Conservation (phyloP, 352 stramenopile species). For the Globisporangium apiculatum region DNA sequence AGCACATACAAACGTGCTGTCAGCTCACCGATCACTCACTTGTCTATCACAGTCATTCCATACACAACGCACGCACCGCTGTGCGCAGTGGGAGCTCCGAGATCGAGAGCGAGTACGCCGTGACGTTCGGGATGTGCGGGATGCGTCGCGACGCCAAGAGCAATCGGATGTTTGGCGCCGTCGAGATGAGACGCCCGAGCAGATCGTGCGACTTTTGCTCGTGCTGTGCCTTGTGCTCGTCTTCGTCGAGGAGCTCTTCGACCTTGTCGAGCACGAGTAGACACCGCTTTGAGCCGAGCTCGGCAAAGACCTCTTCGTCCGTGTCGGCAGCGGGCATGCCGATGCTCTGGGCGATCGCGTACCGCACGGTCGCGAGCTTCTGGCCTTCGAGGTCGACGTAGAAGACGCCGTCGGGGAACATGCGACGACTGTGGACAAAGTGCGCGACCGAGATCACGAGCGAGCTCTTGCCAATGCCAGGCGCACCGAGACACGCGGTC, state of each 20-base stretch:
- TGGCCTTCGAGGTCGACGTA: slow-evolving; percentile 82
- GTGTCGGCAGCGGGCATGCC: slow-evolving; percentile 65
- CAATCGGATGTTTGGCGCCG: slow-evolving; percentile 58
- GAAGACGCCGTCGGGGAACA: slow-evolving; percentile 76
- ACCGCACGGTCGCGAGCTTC: slow-evolving; percentile 70
- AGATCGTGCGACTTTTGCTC: slow-evolving; percentile 65
- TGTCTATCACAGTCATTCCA: no score
- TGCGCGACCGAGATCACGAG: slow-evolving; percentile 77
- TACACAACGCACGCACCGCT: slow-evolving; percentile 26
- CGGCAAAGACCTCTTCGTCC: slow-evolving; percentile 73
- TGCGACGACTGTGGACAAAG: slow-evolving; percentile 68
- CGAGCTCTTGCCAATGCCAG: slow-evolving; percentile 77
- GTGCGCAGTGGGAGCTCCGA: slow-evolving; percentile 62
- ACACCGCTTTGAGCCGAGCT: slow-evolving; percentile 58
- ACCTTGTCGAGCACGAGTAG: slow-evolving; percentile 78
- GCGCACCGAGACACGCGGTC: slow-evolving; percentile 62
- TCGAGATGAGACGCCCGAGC: slow-evolving; percentile 60
- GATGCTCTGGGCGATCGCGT: slow-evolving; percentile 76
- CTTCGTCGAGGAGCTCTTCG: slow-evolving; percentile 69
- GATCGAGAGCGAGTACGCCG: slow-evolving; percentile 68
- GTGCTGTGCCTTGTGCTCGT: slow-evolving; percentile 48
- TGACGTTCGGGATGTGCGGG: slow-evolving; percentile 73
- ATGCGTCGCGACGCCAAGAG: slow-evolving; percentile 65
- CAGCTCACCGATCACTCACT: neutral
- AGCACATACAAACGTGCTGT: slow-evolving; percentile 1